Evolutionary conservation across 1,284 basidiomycete species (phyloP), one percentile per base, ranked within the genome.

Genomic region (Trichosporon coremiiforme): DNA sequence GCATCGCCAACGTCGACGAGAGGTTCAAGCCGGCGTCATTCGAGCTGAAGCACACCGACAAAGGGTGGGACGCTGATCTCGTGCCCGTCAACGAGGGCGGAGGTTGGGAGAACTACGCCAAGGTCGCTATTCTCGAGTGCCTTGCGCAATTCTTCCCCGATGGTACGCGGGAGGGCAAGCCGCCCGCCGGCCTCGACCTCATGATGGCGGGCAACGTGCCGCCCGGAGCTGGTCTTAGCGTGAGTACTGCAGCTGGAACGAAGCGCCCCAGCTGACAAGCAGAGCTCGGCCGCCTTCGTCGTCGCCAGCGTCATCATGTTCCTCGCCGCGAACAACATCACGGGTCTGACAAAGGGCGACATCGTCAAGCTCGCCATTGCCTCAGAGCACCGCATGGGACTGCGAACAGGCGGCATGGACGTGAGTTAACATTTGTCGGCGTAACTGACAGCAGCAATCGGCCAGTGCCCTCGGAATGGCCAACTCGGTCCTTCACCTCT

Each of bases 101-200:
- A 38, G 85, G 90, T 68, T 94, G 92, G 93, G 91, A 92, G 78
- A 92, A 90, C 78, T 94, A 94, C 80, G 89, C 94, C 76, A 93
- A 93, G 79, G 92, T 13, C 89, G 76, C 75, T 1, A 66, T 79
- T 15, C 64, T 75, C 38, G 77, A 79, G 69, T 77, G 75, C 57
- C 68, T 77, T 1, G 73, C 71, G 17, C 66, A 68, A 64, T 77
- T 73, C 65, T 79, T 75, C 66, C 72, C 72, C 13, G 64, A 31
- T 13, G 71, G 73, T 13, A 33, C 38, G 31, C 38, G 90, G 10
- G 90, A 90, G 80, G 57, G 57, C 29, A 90, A 91, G 68, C 68
- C 35, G 6, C 38, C 66, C n/a, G 64, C 69, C 81, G 92, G 92
- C 10, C 90, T 94, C 31, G 88, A 93, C 74, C 77, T 93, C 17